These are phyloP conservation scores for Penicillium sp. DNA, from an alignment of 2,329 filamentous ascomycete genomes.

Conservation along the genomic window DNA sequence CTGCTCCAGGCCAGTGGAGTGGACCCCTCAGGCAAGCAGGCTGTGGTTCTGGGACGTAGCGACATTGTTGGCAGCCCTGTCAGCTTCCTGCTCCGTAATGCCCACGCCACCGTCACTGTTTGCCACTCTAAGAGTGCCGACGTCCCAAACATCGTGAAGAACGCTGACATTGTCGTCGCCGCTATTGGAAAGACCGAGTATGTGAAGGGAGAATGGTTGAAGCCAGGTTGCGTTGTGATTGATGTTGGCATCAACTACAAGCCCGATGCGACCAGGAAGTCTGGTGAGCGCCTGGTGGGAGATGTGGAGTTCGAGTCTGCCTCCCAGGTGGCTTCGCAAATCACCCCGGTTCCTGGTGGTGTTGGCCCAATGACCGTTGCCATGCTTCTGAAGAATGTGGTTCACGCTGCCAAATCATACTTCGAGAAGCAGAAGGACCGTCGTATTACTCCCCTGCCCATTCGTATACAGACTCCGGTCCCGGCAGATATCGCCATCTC, in stretches of 20 bases:
- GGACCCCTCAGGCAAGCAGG: slow-evolving; percentile 82
- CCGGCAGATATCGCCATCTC: slow-evolving; percentile 97
- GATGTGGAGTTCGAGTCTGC: slow-evolving; percentile 92
- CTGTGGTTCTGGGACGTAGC: slow-evolving; percentile 89
- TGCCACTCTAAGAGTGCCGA: slow-evolving; percentile 87
- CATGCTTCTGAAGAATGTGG: slow-evolving; percentile 95
- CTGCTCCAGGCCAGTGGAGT: slow-evolving; percentile 81
- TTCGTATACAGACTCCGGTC: slow-evolving; percentile 76
- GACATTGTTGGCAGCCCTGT: slow-evolving; percentile 98
- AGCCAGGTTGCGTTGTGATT: slow-evolving; percentile 91
- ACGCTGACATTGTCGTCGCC: slow-evolving; percentile 85
- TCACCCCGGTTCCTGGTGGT: slow-evolving; percentile 94
- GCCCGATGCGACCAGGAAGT: slow-evolving; percentile 84
- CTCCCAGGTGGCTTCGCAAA: slow-evolving; percentile 79
- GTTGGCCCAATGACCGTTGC: slow-evolving; percentile 99
- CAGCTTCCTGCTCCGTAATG: slow-evolving; percentile 91
- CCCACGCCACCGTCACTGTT: slow-evolving; percentile 92
- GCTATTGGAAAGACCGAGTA: slow-evolving; percentile 87
- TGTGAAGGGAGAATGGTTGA: slow-evolving; percentile 93
- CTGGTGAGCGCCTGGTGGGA: slow-evolving; percentile 85
- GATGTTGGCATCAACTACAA: slow-evolving; percentile 98
- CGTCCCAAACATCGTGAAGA: slow-evolving; percentile 71
- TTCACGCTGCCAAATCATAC: slow-evolving; percentile 77
- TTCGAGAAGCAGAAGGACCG: slow-evolving; percentile 81
- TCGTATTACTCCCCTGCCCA: slow-evolving; percentile 75